Percentiles rank a stretch among this genome's conserved stretches.
Evolutionary conservation across 176 grass and related monocot genomes (phyloP).

Genomic region (Rhynchospora breviuscula): DNA sequence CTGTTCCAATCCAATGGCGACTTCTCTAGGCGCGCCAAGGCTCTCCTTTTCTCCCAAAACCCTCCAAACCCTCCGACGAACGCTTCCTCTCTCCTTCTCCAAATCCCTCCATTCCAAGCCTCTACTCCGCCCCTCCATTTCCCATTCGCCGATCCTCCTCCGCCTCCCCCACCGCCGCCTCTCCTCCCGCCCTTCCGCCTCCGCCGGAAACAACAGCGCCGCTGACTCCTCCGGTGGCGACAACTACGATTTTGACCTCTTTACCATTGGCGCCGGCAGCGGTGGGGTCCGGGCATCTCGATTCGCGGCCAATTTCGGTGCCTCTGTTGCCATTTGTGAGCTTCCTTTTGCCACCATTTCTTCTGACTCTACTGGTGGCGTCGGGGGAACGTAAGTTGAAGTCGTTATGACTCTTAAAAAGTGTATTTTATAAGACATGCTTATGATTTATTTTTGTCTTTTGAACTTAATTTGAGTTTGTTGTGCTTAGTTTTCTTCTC

Average conservation of each 20-base stretch:
- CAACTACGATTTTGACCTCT: constrained; percentile 80
- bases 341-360: constrained; percentile 84
- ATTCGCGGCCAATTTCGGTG: constrained; percentile 67
- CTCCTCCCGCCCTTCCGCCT: constrained; percentile 17
- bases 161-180: constrained; percentile 14
- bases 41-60: constrained; percentile 49
- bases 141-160: constrained; percentile 22
- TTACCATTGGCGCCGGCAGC: constrained; percentile 89
- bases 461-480: background rate
- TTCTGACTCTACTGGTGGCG: constrained; percentile 48
- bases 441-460: background rate
- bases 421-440: background rate
- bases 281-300: constrained; percentile 85
- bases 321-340: constrained; percentile 77
- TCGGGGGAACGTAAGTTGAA: constrained; percentile 84
- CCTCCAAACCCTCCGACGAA: constrained; percentile 41
- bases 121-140: constrained; percentile 19
- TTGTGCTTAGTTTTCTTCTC: background rate
- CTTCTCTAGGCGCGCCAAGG: constrained; percentile 35
- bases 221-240: background rate
- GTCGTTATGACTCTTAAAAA: constrained; percentile 5
- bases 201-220: constrained; percentile 25
- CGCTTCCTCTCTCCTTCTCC: constrained; percentile 25
- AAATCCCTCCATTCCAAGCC: constrained; percentile 15
- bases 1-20: constrained; percentile 11